Evolutionary conservation across 2,329 filamentous ascomycete species (phyloP).

Genomic region (Beauveria pseudobassiana): DNA sequence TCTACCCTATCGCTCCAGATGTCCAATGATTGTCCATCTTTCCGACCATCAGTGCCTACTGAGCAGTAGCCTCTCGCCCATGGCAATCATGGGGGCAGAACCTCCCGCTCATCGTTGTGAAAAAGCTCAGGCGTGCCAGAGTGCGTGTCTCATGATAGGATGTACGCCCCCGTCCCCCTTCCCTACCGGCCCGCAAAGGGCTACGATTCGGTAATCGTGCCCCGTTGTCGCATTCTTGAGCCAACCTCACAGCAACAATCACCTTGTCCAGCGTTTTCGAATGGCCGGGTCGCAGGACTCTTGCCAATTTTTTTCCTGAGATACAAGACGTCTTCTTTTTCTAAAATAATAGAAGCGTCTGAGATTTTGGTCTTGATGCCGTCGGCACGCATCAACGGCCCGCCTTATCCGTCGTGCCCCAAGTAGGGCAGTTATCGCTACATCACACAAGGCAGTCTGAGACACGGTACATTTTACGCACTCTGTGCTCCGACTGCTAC

Average conservation of each 20-base stretch:
- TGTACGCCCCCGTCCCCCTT: neutral
- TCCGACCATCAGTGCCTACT: neutral
- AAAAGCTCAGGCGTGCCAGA: neutral
- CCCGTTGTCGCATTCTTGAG: constrained; percentile 11
- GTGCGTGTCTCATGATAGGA: constrained; percentile 2
- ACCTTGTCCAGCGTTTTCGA: neutral
- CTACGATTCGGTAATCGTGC: constrained; percentile 12
- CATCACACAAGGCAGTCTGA: neutral
- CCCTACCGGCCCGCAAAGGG: constrained; percentile 8
- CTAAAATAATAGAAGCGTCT: too few species aligned
- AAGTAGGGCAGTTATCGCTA: neutral
- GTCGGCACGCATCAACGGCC: neutral
- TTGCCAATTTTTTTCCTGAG: neutral
- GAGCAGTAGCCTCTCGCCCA: neutral
- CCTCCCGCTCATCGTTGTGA: neutral
- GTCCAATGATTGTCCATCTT: neutral
- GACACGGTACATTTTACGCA: neutral
- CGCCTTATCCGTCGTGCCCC: neutral
- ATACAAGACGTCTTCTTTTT: neutral
- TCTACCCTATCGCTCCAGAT: too few species aligned
- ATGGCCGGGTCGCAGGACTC: neutral
- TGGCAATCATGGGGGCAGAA: neutral
- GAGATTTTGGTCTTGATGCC: too few species aligned
- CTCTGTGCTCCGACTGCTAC: neutral
- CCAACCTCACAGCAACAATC: constrained; percentile 3